Conservation (phyloP, 805 yeast species). For the Candida ponderosae region DNA sequence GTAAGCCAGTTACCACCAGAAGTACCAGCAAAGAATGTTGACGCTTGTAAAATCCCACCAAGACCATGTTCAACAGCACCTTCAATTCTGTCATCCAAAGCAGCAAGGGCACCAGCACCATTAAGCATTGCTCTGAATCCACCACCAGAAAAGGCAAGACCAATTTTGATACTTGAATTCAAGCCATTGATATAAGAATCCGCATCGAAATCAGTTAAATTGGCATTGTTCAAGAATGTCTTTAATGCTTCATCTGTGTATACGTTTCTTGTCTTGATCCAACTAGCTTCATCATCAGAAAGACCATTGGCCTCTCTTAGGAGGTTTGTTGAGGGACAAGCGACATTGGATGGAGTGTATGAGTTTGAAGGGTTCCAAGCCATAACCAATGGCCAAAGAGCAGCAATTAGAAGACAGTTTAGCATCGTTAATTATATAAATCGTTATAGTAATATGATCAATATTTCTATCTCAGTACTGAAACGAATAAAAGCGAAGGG, state of each 20-base stretch:
- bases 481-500: too few relatives aligned
- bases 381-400: too few relatives aligned
- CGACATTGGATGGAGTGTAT: constrained; percentile 54
- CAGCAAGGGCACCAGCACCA: constrained; percentile 80
- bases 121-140: constrained; percentile 86
- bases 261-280: constrained; percentile 36
- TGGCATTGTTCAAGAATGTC: constrained; percentile 32
- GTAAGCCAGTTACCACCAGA: constrained; percentile 84
- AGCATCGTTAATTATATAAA: too few relatives aligned
- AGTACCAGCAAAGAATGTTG: constrained; percentile 66
- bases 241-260: constrained; percentile 22
- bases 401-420: too few relatives aligned
- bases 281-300: constrained; percentile 38
- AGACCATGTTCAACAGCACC: constrained; percentile 47
- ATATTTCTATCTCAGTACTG: too few relatives aligned
- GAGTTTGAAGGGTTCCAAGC: constrained; percentile 50
- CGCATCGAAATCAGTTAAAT: constrained; percentile 37
- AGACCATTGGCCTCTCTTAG: constrained; percentile 39
- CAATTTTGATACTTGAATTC: constrained; percentile 50
- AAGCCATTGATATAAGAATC: constrained; percentile 43
- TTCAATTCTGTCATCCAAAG: constrained; percentile 62
- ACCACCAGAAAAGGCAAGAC: constrained; percentile 70
- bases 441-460: too few relatives aligned
- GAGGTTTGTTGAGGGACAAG: constrained; percentile 34
- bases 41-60: constrained; percentile 64